These are phyloP conservation scores for Aeschynomene evenia DNA, from an alignment of 306 rosid species.

Conservation along the genomic window DNA sequence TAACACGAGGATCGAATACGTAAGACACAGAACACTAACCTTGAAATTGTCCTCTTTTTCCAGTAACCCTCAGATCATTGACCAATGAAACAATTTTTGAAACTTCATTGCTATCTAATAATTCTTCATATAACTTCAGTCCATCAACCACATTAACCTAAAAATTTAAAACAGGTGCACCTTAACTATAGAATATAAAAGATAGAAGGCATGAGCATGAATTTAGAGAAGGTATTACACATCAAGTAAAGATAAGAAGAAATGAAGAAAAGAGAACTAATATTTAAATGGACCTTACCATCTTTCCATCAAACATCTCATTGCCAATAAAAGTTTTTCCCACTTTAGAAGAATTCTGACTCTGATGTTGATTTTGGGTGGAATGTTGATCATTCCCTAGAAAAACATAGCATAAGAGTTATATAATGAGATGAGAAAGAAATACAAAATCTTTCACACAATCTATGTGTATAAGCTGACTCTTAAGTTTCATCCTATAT, in stretches of 20 bases:
- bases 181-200: slow-evolving; percentile 21
- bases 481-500: background rate
- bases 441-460: background rate
- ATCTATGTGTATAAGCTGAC: background rate
- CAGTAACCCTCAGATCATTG: slow-evolving; percentile 68
- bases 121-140: slow-evolving; percentile 64
- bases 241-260: background rate
- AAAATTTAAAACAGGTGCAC: slow-evolving; percentile 2
- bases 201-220: background rate
- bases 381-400: slow-evolving; percentile 55
- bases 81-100: slow-evolving; percentile 63
- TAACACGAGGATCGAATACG: background rate
- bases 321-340: slow-evolving; percentile 65
- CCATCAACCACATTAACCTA: slow-evolving; percentile 88
- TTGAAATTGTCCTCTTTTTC: slow-evolving; percentile 73
- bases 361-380: slow-evolving; percentile 46
- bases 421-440: background rate
- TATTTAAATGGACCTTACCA: slow-evolving; percentile 47
- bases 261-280: slow-evolving; percentile 1
- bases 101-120: slow-evolving; percentile 55
- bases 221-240: background rate
- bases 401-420: slow-evolving; percentile 20
- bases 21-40: slow-evolving; percentile 45
- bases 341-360: slow-evolving; percentile 35
- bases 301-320: slow-evolving; percentile 72